A percentile compares a stretch with the other conserved stretches of the same genome.
Conservation (phyloP, 2,329 filamentous ascomycete species). For the Claviceps quebecensis region DNA sequence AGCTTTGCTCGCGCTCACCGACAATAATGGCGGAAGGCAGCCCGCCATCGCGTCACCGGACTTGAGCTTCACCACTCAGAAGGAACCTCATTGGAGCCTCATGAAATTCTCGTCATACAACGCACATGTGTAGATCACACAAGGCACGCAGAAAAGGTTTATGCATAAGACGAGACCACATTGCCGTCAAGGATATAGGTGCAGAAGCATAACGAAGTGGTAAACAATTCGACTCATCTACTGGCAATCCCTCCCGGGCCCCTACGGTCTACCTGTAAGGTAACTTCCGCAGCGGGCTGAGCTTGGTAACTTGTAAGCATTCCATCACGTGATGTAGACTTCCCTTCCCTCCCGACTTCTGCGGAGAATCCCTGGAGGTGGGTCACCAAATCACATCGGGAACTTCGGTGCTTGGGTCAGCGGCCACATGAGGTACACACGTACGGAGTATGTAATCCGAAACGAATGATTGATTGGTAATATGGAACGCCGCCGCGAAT, state of each 20-base stretch:
- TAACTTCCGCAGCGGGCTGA: neutral
- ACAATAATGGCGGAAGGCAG: too few species aligned
- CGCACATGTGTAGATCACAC: neutral
- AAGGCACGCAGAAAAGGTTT: neutral
- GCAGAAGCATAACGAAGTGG: too few species aligned
- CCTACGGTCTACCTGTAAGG: too few species aligned
- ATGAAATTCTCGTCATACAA: neutral
- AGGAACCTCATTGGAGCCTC: neutral
- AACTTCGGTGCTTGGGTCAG: neutral
- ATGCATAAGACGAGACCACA: neutral
- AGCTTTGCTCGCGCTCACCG: too few species aligned
- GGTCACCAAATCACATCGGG: neutral
- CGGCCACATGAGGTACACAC: slow-evolving; percentile 1
- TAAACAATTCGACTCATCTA: too few species aligned
- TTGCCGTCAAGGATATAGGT: too few species aligned
- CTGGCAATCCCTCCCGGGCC: too few species aligned
- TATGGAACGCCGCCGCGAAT: neutral
- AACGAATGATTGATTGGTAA: neutral
- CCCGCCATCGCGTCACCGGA: too few species aligned
- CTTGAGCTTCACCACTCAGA: neutral
- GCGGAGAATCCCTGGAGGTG: neutral
- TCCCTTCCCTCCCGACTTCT: neutral
- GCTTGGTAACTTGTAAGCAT: neutral
- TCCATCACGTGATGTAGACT: neutral
- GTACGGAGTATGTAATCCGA: too few species aligned